Evolutionary conservation across 306 rosid genomes (phyloP), one percentile per base, ranked within the genome.

Genomic region (Inga laurina): DNA sequence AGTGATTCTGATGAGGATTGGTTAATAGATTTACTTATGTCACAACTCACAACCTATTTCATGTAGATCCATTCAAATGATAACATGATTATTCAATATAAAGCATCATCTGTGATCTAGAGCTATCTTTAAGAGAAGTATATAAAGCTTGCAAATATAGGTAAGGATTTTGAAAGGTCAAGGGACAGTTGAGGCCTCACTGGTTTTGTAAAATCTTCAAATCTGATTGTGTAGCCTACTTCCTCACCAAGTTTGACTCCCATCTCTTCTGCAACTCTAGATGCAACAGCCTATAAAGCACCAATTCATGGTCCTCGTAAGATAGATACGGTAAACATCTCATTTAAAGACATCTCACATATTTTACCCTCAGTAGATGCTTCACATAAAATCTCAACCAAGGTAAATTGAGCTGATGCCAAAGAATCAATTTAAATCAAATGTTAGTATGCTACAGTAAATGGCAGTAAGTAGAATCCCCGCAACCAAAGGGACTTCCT

Each of bases 221-320:
- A 95, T 86, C 98, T 88, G 74, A 95, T 95, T 3, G 98, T 91
- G 86, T 93, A 95, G 78, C 98, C 98, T 87, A 95, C 98, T 91
- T 95, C 89, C 64, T 92, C 96, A 7, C 98, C 98, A 66, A 92
- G 93, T 85, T 93, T 88, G 73, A 95, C 96, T 54, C 92, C 98
- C 97, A 95, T 95, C 83, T 95, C 98, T 86, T 95, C 93, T 0
- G 98, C 93, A 79, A 95, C 98, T 76, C 98, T 92, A 19, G 98
- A 86, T 82, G 98, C 89, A 83, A 95, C 98, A 8, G 98, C 83
- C 98, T 95, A 84, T 41, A 46, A 24, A 85, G 61, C 37, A 73
- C 41, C 51, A 59, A 35, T 27, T 52, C 74, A 48, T 24, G 43
- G 43, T 22, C 39, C 45, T 74, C 30, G 2, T 46, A 35, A 73